Evolutionary conservation across 495 filamentous ascomycete genomes (phyloP), one percentile per base, ranked within the genome.

Genomic region (Bathelium albidoporum): DNA sequence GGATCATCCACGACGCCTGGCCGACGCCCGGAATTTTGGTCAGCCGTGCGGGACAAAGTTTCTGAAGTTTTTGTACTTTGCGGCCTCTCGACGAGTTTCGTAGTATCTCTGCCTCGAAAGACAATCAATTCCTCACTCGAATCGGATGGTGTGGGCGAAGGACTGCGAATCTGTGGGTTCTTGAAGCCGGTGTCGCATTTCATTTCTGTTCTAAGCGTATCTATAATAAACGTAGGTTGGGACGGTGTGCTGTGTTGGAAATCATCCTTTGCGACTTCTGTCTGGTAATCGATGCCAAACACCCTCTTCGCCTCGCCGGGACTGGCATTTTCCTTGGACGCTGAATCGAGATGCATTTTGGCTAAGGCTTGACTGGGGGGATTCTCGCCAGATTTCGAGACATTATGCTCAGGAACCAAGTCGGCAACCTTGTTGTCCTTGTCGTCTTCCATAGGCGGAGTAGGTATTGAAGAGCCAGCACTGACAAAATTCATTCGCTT

Each of bases 401-500:
- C 39, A 24, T 26, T 62, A 49, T 45, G 9, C 22, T 59, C 52
- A 20, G n/a, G 18, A 41, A n/a, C 18, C 22, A 62, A 36, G 24
- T 12, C 62, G 1, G 29, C 45, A 32, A 45, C 26, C 18, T 12
- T 31, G 22, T 45, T 44, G 32, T 29, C 2, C 10, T 39, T 39
- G 5, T 59, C 49, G 26, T 59, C 36, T 31, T 18, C 18, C 31
- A 59, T 64, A 10, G 36, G 59, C 52, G 62, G 28, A 11, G 45
- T 22, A 3, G 62, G 60, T 22, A 62, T 60, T 29, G 59, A 62
- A 4, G 14, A 29, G n/a, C 61, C 61, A 28, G 85, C 88, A 65
- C 87, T 88, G 60, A 96, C 81, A 68, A 97, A 97, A 0, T 73
- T 68, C 43, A 96, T 81, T n/a, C 80, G 79, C 58, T 82, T 77